These are phyloP conservation scores for Fusarium sp. DNA, from an alignment of 2,329 filamentous ascomycete genomes.

Conservation along the genomic window DNA sequence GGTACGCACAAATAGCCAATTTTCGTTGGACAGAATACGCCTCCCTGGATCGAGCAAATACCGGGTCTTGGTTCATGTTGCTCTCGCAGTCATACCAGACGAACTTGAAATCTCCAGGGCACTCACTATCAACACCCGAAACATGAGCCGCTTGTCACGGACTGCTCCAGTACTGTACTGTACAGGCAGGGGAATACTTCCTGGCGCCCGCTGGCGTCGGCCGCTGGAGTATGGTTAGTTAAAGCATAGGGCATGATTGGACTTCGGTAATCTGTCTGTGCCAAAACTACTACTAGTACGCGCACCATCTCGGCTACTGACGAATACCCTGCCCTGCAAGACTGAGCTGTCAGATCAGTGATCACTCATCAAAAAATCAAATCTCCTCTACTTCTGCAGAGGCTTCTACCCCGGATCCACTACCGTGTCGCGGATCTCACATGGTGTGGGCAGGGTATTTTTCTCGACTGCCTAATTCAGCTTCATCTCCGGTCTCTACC, in stretches of 20 bases:
- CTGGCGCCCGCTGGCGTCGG: slow-evolving; percentile 40
- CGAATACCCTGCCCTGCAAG: slow-evolving; percentile 19
- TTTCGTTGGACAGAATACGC: slow-evolving; percentile 8
- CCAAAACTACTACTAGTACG: slow-evolving; percentile 10
- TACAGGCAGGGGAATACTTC: slow-evolving; percentile 7
- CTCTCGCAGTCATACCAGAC: slow-evolving; percentile 27
- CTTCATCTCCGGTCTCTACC: slow-evolving; percentile 48
- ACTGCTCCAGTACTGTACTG: not conserved
- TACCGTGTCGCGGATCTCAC: slow-evolving; percentile 45
- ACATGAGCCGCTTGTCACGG: slow-evolving; percentile 16
- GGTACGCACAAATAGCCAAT: not conserved
- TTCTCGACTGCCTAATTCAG: slow-evolving; percentile 44
- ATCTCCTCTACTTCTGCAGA: slow-evolving; percentile 30
- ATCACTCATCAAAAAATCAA: slow-evolving; percentile 34
- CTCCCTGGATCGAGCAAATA: not conserved
- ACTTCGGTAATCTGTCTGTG: slow-evolving; percentile 40
- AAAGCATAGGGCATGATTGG: slow-evolving; percentile 26
- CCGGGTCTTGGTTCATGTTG: slow-evolving; percentile 12
- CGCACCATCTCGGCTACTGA: slow-evolving; percentile 25
- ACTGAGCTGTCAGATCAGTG: slow-evolving; percentile 28
- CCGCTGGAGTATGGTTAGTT: slow-evolving; percentile 33
- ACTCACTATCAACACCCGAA: slow-evolving; percentile 31
- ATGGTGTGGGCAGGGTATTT: slow-evolving; percentile 34
- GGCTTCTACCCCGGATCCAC: slow-evolving; percentile 50
- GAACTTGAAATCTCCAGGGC: slow-evolving; percentile 36